Evolutionary conservation across 1,139 yeast genomes (phyloP).

Genomic region (Yamadazyma atmosphaerica): DNA sequence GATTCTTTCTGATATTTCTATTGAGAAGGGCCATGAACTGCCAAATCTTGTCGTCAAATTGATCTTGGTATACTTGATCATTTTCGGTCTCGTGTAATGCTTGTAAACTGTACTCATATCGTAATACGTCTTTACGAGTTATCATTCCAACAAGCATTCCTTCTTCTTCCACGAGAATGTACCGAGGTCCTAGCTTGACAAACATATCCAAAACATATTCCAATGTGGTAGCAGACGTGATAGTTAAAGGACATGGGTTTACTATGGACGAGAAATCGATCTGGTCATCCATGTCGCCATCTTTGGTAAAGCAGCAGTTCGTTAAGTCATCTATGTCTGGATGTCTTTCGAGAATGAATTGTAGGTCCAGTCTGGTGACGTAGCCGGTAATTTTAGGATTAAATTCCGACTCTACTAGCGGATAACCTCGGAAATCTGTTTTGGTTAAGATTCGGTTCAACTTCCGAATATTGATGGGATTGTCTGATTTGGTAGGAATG

Average conservation of each 20-base stretch:
- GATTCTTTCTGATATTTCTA: slow-evolving; percentile 20
- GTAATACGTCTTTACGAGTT: slow-evolving; percentile 66
- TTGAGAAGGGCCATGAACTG: slow-evolving; percentile 26
- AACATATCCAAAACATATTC: slow-evolving; percentile 70
- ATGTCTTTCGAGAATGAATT: slow-evolving; percentile 20
- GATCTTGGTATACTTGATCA: slow-evolving; percentile 18
- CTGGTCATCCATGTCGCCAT: slow-evolving; percentile 4
- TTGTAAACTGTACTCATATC: slow-evolving; percentile 48
- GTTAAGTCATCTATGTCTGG: slow-evolving; percentile 17
- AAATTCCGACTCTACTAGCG: slow-evolving; percentile 42
- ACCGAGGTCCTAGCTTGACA: slow-evolving; percentile 77
- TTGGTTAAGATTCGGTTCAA: slow-evolving; percentile 38
- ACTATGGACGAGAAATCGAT: slow-evolving; percentile 45
- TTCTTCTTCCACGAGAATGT: slow-evolving; percentile 61
- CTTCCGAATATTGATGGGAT: slow-evolving; percentile 31
- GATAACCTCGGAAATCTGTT: slow-evolving; percentile 54
- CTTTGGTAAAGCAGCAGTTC: slow-evolving; percentile 21
- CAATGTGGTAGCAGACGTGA: slow-evolving; percentile 54
- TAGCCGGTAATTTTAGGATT: slow-evolving; percentile 38
- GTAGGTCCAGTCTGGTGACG: slow-evolving; percentile 35
- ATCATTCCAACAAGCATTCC: slow-evolving; percentile 60
- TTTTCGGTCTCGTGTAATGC: slow-evolving; percentile 17
- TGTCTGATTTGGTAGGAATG: slow-evolving; percentile 38
- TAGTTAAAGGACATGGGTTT: slow-evolving; percentile 64
- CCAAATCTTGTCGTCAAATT: slow-evolving; percentile 41